These are phyloP conservation scores for Comarum palustre DNA, from an alignment of 306 rosid genomes.

Conservation along the genomic window DNA sequence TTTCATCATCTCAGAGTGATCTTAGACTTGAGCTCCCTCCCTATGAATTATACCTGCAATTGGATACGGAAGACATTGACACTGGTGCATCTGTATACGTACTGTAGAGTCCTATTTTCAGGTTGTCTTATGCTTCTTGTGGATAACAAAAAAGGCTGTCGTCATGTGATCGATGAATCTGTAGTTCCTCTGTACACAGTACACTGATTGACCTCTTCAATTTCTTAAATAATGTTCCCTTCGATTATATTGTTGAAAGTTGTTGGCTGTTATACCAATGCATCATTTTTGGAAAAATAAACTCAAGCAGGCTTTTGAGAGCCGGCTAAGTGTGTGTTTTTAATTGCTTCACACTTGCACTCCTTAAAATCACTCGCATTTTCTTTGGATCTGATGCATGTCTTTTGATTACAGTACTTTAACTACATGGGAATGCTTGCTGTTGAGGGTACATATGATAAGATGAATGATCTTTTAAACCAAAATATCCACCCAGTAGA, in stretches of 20 bases:
- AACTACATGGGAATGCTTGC: conserved; percentile 99
- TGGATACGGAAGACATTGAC: background rate
- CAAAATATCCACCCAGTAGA: conserved; percentile 88
- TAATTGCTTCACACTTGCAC: background rate
- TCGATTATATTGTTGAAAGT: background rate
- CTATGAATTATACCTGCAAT: background rate
- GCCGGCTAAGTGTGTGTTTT: background rate
- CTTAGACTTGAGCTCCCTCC: background rate
- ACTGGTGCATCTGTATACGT: background rate
- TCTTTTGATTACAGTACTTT: conserved; percentile 56
- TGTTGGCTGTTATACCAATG: too few relatives aligned
- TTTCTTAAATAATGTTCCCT: background rate
- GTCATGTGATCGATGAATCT: background rate
- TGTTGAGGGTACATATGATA: conserved; percentile 84
- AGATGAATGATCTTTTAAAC: conserved; percentile 82
- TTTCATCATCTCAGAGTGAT: too few relatives aligned
- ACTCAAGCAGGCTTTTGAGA: background rate
- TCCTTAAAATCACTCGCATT: background rate
- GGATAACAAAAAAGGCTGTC: background rate
- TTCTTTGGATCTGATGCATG: background rate
- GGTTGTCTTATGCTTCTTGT: background rate
- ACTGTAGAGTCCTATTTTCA: background rate
- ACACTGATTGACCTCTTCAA: background rate
- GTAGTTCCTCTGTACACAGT: too few relatives aligned
- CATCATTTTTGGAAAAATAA: background rate